A percentile compares a stretch with the other conserved stretches of the same genome.
phyloP scores from a whole-genome alignment of 2,329 filamentous ascomycete genomes.

The Botrytis fabae region DNA sequence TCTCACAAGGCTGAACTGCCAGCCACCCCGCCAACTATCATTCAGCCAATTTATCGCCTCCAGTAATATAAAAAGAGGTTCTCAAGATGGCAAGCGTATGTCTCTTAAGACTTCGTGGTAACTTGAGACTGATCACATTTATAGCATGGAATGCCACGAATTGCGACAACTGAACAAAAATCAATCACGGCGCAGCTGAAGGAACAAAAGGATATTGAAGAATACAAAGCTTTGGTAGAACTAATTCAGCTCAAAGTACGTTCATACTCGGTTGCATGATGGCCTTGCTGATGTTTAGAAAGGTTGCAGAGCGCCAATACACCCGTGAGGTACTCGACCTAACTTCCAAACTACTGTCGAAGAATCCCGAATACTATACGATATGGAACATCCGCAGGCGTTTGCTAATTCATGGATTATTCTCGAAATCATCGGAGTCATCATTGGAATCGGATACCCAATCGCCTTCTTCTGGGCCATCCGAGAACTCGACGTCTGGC shows the following conservation, averaged over 20 bases:
- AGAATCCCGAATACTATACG: constrained; percentile 88
- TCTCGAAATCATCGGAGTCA: constrained; percentile 54
- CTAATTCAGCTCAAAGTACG: constrained; percentile 65
- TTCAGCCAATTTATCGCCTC: neutral
- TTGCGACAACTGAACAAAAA: constrained; percentile 55
- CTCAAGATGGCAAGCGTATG: constrained; percentile 44
- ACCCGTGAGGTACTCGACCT: constrained; percentile 60
- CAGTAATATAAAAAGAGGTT: neutral
- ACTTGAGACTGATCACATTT: constrained; percentile 35
- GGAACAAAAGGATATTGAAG: constrained; percentile 72
- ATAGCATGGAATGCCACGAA: constrained; percentile 83
- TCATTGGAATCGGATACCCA: constrained; percentile 56
- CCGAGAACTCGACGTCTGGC: constrained; percentile 62
- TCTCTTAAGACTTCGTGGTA: constrained; percentile 2
- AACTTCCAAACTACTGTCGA: constrained; percentile 69
- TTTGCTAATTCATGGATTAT: constrained; percentile 60
- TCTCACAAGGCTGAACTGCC: constrained; percentile 8
- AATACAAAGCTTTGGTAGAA: constrained; percentile 71
- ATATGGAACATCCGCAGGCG: constrained; percentile 86
- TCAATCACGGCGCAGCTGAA: constrained; percentile 70
- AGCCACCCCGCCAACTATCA: neutral
- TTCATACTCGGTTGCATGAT: constrained; percentile 24
- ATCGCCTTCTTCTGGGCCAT: constrained; percentile 54
- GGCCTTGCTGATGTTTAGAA: constrained; percentile 17
- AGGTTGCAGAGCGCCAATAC: constrained; percentile 41